Base-by-base conservation (phyloP, 192 early-diverging fungal genomes). In the Podila verticillata region DNA sequence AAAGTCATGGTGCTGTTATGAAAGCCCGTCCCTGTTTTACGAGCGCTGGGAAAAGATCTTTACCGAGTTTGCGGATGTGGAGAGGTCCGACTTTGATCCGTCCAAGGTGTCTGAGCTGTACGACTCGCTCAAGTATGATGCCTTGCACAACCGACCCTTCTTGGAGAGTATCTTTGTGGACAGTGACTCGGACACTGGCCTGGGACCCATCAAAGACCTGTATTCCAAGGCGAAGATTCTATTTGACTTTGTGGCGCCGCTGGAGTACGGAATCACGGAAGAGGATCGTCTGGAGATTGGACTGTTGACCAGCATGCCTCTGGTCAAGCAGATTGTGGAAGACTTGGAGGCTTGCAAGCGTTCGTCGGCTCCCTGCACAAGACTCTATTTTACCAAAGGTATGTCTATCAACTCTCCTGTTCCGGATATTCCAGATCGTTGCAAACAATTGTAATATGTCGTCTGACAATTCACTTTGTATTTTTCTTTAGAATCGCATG, bases 11-110 rank as follows among this genome's bases (percentile, higher is more conserved):
- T 98, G 97, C 77, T 98, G 97, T 64, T 85, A 85, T 65, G 97
- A 98, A 67, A 92, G 90, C 29, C 92, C 95, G 4, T 84, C 86
- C 17, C 84, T 98, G 62, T 97, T 97, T 70, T 87, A 90, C 65
- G 97, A 99, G 84, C 89, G 97, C 7, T 99, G 97, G 97, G 96
- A 97, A 79, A 99, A 99, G 77, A 87, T 99, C 22, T 94, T 99
- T 72, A 82, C 85, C 28, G 95, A 96, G 63, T 97, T 97, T 82
- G 92, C 91, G 61, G 70, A 74, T 73, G 84, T 72, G 26, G 85
- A 86, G 9, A 63, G 70, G 48, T 57, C 82, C 28, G 70, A 83
- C 24, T 92, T 89, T 74, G 92, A 94, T 70, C 94, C 96, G 2
- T 93, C 94, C 34, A 96, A 96, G 69, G 91, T 96, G 7, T 95